Percentiles rank a stretch among this genome's conserved stretches.
Conservation (phyloP, 257 asterid genomes). For the Solanum lycopersicoides region DNA sequence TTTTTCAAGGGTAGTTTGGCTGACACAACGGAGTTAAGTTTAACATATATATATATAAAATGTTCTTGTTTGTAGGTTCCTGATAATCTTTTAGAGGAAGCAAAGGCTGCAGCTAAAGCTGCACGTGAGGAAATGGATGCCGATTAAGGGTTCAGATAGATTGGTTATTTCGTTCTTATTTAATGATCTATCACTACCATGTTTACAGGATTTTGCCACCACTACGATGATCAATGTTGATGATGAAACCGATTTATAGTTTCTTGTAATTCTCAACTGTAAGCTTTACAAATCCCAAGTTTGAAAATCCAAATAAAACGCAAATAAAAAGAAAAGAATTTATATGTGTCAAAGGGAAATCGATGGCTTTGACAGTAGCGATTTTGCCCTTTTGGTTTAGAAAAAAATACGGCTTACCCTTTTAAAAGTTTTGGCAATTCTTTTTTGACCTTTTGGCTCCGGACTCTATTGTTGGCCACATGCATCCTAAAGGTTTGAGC, state of each 20-base stretch:
- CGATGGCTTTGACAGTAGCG: too few species aligned
- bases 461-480: background rate
- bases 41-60: too few species aligned
- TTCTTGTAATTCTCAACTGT: background rate
- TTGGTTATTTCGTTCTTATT: background rate
- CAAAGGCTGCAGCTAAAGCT: slow-evolving; percentile 84
- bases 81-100: slow-evolving; percentile 66
- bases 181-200: background rate
- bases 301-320: background rate
- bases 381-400: too few species aligned
- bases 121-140: slow-evolving; percentile 99
- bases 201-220: background rate
- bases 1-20: background rate
- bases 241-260: background rate
- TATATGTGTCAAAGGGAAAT: too few species aligned
- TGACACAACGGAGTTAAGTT: background rate
- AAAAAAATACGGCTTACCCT: too few species aligned
- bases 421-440: too few species aligned
- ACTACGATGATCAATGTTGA: background rate
- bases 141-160: slow-evolving; percentile 26
- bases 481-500: background rate
- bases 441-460: too few species aligned
- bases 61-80: slow-evolving; percentile 48
- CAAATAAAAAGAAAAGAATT: too few species aligned
- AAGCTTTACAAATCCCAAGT: background rate